These are phyloP conservation scores for Begonia peltatifolia DNA, from an alignment of 306 rosid species.

Conservation along the genomic window DNA sequence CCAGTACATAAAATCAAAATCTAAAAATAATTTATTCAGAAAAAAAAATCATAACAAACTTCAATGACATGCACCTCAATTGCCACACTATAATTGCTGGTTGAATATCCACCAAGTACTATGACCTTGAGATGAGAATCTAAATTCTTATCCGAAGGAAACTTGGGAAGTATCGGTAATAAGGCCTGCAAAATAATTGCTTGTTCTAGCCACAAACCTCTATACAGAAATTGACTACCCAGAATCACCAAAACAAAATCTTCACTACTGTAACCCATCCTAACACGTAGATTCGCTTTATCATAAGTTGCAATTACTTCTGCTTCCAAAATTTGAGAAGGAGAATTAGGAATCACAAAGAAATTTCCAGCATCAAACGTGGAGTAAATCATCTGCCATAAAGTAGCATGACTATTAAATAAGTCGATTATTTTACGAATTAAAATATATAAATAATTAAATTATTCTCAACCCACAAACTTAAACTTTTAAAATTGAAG, in stretches of 20 bases:
- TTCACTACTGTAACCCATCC: conserved; percentile 49
- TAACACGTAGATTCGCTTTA: conserved; percentile 31
- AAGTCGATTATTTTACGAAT: too few relatives aligned
- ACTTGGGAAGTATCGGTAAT: conserved; percentile 43
- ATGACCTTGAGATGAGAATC: conserved; percentile 39
- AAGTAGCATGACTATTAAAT: neutral
- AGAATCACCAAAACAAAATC: conserved; percentile 64
- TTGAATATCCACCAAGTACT: conserved; percentile 56
- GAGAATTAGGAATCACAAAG: conserved; percentile 83
- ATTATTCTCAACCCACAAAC: too few relatives aligned
- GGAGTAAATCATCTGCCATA: conserved; percentile 73
- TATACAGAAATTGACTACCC: conserved; percentile 77
- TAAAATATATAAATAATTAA: too few relatives aligned
- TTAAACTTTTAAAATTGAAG: too few relatives aligned
- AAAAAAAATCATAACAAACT: conserved; percentile 6
- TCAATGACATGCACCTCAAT: conserved; percentile 46
- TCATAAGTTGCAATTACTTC: conserved; percentile 34
- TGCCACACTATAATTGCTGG: conserved; percentile 53
- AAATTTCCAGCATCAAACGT: conserved; percentile 78
- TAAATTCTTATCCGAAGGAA: conserved; percentile 29
- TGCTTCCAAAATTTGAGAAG: conserved; percentile 52
- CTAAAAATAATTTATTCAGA: conserved; percentile 2
- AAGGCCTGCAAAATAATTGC: conserved; percentile 66
- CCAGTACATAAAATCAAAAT: conserved; percentile 18
- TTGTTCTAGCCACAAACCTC: conserved; percentile 93